Percentiles rank a stretch among this genome's conserved stretches.
Conservation (phyloP, 129 eudicot species). For the Rutidosis leptorrhynchoides region DNA sequence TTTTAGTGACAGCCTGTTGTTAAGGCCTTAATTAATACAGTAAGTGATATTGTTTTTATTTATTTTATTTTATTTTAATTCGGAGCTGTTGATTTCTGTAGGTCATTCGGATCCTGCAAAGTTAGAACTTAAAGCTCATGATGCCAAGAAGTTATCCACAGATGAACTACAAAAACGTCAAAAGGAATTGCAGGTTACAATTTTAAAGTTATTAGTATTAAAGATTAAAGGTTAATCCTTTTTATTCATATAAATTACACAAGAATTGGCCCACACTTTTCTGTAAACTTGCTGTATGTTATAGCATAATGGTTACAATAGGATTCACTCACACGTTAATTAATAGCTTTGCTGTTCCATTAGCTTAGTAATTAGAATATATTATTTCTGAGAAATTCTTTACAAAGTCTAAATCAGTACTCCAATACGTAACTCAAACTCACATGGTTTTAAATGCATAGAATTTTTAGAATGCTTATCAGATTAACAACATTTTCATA, state of each 20-base stretch:
- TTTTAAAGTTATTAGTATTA: not conserved
- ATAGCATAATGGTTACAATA: no score
- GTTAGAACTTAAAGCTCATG: conserved; percentile 58
- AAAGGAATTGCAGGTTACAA: conserved; percentile 62
- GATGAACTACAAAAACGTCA: conserved; percentile 74
- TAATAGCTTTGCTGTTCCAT: not conserved
- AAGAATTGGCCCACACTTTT: not conserved
- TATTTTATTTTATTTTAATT: no score
- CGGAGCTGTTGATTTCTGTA: conserved; percentile 21
- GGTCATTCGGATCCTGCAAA: conserved; percentile 88
- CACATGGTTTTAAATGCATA: no score
- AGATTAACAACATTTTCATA: not conserved
- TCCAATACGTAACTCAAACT: no score
- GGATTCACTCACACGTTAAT: not conserved
- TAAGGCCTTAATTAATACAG: not conserved
- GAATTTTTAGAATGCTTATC: not conserved
- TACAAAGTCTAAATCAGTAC: no score
- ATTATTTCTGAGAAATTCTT: no score
- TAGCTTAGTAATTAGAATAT: not conserved
- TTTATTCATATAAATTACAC: not conserved
- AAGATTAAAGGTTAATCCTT: not conserved
- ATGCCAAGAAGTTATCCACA: conserved; percentile 49
- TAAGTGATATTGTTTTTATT: not conserved
- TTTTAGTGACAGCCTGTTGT: not conserved
- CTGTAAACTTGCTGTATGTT: not conserved